Base-by-base conservation (phyloP, 805 yeast species). In the Wickerhamiella lipophila region DNA sequence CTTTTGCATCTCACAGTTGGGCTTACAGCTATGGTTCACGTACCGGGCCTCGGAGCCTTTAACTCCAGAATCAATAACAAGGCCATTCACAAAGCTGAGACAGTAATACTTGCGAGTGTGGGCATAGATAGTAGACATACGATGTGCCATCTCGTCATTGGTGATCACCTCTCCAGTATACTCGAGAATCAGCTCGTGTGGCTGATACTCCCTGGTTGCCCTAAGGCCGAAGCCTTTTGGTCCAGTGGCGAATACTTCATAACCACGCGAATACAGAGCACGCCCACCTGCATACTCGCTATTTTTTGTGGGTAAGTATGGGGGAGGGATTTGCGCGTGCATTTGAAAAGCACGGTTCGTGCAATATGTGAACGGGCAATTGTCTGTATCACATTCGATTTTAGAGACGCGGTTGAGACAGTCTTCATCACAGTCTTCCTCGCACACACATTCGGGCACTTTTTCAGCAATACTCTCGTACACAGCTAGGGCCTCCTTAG, bases 101-200 rank as follows among this genome's bases (percentile, higher is more conserved):
- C 69, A 68, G 56, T 71, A 71, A 52, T 63, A 72, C 47, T 69
- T 59, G 25, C 53, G 41, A 1, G 60, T 56, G n/a, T 58, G 55
- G 42, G 60, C 61, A 53, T 70, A 68, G 15, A 63, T 61, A 6
- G 60, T 59, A 3, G 54, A 52, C 53, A 71, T 58, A 23, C 76
- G 56, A 15, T 58, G 52, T 26, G 67, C 65, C 59, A 72, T 68
- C 44, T 66, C 69, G 3, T 56, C 53, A 27, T 65, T 65, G 44
- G 65, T 65, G 22, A 74, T 65, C 13, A 73, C 69, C 48, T 74
- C 77, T 11, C 78, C 78, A 1, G 73, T 66, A 53, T 72, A 73
- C 53, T 73, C 77, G 25, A 70, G 58, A 25, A 73, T 65, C n/a
- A 73, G 59, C 39, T 63, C 64, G 4, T 65, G 67, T 13, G 71